Evolutionary conservation across 139 green algal genomes (phyloP).

Genomic region (Eudorina sp.): DNA sequence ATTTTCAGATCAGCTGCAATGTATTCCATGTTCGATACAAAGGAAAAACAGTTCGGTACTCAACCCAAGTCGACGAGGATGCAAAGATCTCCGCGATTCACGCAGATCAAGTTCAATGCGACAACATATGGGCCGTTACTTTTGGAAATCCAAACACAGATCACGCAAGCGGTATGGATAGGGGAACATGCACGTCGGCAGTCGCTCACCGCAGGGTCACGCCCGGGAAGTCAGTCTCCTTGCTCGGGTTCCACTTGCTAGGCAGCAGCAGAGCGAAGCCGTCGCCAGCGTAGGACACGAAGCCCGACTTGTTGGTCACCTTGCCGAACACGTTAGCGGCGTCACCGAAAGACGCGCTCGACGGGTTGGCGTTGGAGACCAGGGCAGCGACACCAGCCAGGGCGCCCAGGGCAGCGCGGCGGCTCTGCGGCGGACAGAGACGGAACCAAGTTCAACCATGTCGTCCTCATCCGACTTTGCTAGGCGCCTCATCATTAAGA

Average conservation of each 20-base stretch:
- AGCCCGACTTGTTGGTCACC: constrained; percentile 90
- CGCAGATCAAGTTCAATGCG: no score
- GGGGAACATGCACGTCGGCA: no score
- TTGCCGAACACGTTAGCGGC: constrained; percentile 92
- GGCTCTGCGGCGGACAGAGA: constrained; percentile 53
- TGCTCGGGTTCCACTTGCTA: constrained; percentile 96
- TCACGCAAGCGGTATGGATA: no score
- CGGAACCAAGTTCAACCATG: not conserved
- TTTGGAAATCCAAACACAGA: no score
- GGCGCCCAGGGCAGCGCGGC: constrained; percentile 81
- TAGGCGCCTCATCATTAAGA: not conserved
- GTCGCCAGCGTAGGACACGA: constrained; percentile 93
- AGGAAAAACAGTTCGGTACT: no score
- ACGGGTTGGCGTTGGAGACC: constrained; percentile 61
- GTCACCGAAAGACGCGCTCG: constrained; percentile 90
- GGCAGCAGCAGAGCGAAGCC: constrained; percentile 94
- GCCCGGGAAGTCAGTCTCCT: constrained; percentile 90
- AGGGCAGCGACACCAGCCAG: constrained; percentile 77
- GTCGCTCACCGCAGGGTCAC: constrained; percentile 74
- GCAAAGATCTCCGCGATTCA: no score
- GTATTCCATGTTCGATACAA: no score
- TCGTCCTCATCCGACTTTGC: not conserved
- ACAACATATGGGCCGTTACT: no score
- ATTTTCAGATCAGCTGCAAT: no score
- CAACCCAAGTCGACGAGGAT: no score